Evolutionary conservation across 805 yeast species (phyloP).

Genomic region (Wickerhamiella galacta): DNA sequence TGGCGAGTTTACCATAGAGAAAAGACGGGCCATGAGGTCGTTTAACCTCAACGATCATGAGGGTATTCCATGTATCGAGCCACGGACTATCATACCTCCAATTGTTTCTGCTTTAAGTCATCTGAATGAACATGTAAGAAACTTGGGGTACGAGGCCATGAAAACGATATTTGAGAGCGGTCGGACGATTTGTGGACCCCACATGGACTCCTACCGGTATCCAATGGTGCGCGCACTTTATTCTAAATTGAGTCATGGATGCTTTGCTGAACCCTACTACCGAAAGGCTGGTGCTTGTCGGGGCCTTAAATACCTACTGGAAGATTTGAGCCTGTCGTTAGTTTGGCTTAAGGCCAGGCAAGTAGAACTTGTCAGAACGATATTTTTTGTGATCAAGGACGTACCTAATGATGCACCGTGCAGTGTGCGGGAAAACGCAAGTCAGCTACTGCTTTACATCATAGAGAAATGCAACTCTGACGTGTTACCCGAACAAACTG

Average conservation of each 20-base stretch:
- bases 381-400: conserved; percentile 80
- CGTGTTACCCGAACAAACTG: conserved; percentile 43
- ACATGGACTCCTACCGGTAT: conserved; percentile 46
- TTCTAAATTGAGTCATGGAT: conserved; percentile 72
- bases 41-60: conserved; percentile 68
- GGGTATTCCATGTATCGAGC: conserved; percentile 54
- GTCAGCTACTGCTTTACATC: conserved; percentile 44
- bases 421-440: conserved; percentile 57
- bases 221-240: conserved; percentile 64
- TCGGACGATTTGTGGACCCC: conserved; percentile 46
- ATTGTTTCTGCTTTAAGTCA: conserved; percentile 68
- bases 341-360: conserved; percentile 64
- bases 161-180: conserved; percentile 46
- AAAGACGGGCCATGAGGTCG: conserved; percentile 43
- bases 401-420: conserved; percentile 78
- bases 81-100: conserved; percentile 55
- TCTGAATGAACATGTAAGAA: conserved; percentile 50
- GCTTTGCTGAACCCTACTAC: conserved; percentile 79
- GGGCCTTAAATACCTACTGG: conserved; percentile 60
- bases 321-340: conserved; percentile 49
- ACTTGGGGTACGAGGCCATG: conserved; percentile 53
- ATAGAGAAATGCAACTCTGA: conserved; percentile 49
- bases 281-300: conserved; percentile 77
- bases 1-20: conserved; percentile 53
- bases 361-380: conserved; percentile 67